phyloP scores from a whole-genome alignment of 208 protist genomes.

The Acanthamoeba quina region DNA sequence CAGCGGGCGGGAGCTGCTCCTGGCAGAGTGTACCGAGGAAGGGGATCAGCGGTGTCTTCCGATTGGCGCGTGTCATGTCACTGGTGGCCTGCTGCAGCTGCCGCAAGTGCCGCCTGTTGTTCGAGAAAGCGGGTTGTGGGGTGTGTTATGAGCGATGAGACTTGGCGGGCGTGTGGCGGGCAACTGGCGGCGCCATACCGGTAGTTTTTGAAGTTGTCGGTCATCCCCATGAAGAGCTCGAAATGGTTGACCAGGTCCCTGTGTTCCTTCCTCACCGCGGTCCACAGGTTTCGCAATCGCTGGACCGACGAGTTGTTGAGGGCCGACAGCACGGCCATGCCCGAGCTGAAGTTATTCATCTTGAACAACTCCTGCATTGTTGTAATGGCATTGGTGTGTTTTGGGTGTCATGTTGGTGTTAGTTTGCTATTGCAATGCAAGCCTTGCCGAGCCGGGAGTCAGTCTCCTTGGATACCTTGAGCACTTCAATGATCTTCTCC shows the following conservation, averaged over 20 bases:
- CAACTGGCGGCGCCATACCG: background rate
- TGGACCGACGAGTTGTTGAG: background rate
- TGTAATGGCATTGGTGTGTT: no score
- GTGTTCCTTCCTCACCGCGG: background rate
- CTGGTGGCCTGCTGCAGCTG: background rate
- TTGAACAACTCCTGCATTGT: slow-evolving; percentile 7
- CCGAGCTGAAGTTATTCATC: slow-evolving; percentile 39
- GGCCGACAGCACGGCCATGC: background rate
- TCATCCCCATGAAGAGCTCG: background rate
- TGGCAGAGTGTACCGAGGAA: background rate
- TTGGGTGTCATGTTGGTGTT: no score
- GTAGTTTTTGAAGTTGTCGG: slow-evolving; percentile 32
- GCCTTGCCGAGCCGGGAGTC: background rate
- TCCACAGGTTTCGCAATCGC: background rate
- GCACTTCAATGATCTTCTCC: slow-evolving; percentile 5
- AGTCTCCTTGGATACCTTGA: background rate
- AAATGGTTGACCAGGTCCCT: background rate
- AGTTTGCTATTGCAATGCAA: no score
- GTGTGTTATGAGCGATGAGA: background rate
- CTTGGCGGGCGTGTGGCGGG: background rate
- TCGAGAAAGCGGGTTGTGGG: background rate
- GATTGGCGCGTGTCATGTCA: background rate
- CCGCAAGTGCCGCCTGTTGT: background rate
- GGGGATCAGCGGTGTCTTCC: background rate
- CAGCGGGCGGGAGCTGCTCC: no score